These are phyloP conservation scores for Phaeosphaeria sp. DNA, from an alignment of 2,329 filamentous ascomycete genomes.

Conservation along the genomic window DNA sequence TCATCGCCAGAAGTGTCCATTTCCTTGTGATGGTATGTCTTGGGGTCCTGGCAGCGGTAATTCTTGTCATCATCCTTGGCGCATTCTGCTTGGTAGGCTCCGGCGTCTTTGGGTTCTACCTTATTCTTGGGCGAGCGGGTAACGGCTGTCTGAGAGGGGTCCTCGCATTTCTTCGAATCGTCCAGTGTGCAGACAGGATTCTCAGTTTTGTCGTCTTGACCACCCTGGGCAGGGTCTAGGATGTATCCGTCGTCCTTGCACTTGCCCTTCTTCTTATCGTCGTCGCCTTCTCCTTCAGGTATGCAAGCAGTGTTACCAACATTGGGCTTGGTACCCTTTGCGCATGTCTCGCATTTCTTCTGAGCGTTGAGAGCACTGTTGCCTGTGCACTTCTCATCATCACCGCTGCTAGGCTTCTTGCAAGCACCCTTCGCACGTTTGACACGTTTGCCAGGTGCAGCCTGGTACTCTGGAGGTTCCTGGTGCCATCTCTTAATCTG, in stretches of 20 bases:
- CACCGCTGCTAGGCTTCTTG: background rate
- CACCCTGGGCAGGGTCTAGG: slow-evolving; percentile 9
- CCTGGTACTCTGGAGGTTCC: background rate
- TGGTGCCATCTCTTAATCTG: slow-evolving; percentile 6
- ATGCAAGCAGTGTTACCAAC: background rate
- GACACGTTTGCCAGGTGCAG: background rate
- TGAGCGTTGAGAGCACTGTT: background rate
- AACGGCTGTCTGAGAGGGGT: background rate
- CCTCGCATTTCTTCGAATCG: slow-evolving; percentile 3
- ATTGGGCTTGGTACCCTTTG: background rate
- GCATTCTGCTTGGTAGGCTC: background rate
- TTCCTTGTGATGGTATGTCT: background rate
- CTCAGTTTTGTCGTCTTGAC: slow-evolving; percentile 5
- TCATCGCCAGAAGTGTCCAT: background rate
- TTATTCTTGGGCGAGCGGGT: background rate
- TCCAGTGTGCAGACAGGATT: slow-evolving; percentile 8
- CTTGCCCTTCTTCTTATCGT: slow-evolving; percentile 4
- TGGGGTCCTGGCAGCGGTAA: background rate
- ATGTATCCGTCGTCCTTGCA: slow-evolving; percentile 3
- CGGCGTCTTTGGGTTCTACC: background rate
- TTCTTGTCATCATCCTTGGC: background rate
- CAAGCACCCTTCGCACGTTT: background rate
- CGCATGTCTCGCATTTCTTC: background rate
- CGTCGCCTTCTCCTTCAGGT: background rate
- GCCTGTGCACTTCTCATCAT: background rate